Percentiles rank a stretch among this genome's conserved stretches.
Evolutionary conservation across 306 rosid genomes (phyloP).

Genomic region (Boehmeria nivea): DNA sequence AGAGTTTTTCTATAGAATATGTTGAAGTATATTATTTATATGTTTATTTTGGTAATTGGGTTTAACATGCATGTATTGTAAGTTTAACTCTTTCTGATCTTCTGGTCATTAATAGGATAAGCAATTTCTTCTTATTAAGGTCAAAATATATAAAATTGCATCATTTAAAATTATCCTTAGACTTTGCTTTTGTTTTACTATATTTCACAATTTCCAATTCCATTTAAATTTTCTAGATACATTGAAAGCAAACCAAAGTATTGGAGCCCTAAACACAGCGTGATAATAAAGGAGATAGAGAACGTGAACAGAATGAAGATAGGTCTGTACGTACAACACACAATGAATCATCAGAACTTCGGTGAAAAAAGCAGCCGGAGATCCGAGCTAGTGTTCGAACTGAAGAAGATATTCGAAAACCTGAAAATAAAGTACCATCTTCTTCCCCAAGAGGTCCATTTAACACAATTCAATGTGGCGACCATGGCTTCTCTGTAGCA

Average conservation of each 20-base stretch:
- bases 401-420: slow-evolving; percentile 36
- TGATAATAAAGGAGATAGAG: slow-evolving; percentile 43
- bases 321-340: slow-evolving; percentile 39
- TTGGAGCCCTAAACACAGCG: slow-evolving; percentile 39
- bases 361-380: slow-evolving; percentile 39
- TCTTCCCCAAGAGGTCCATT: slow-evolving; percentile 41
- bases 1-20: too few species aligned
- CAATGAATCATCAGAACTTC: slow-evolving; percentile 48
- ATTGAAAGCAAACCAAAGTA: slow-evolving; percentile 43
- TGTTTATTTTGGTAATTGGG: too few species aligned
- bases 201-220: too few species aligned
- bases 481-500: neutral
- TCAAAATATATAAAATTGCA: too few species aligned
- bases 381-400: slow-evolving; percentile 41
- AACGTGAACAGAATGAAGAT: slow-evolving; percentile 46
- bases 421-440: slow-evolving; percentile 36
- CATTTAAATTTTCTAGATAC: slow-evolving; percentile 36
- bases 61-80: too few species aligned
- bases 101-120: too few species aligned
- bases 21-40: too few species aligned
- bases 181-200: too few species aligned
- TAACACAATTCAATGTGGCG: slow-evolving; percentile 29
- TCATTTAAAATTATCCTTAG: too few species aligned
- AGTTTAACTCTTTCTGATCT: too few species aligned
- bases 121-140: too few species aligned